Percentiles rank a stretch among this genome's conserved stretches.
phyloP scores from a whole-genome alignment of 1,284 basidiomycete species.

The Crucibulum cyathiforme region DNA sequence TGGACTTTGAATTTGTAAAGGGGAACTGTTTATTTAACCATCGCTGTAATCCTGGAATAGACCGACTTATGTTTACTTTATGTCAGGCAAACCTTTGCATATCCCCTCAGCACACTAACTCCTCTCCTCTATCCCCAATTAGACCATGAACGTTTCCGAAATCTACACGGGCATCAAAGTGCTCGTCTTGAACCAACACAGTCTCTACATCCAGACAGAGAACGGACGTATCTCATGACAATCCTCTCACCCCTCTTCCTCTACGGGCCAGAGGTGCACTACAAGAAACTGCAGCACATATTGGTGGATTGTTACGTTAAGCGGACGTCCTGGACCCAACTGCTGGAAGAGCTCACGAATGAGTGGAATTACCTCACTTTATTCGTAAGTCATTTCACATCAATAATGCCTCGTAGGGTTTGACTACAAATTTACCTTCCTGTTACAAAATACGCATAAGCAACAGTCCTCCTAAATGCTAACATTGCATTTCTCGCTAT shows the following conservation, averaged over 20 bases:
- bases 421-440: background rate
- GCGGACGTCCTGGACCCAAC: conserved; percentile 42
- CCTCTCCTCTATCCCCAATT: background rate
- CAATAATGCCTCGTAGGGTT: background rate
- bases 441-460: conserved; percentile 16
- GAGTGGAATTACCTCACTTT: conserved; percentile 60
- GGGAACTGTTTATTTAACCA: no score
- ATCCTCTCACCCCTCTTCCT: conserved; percentile 45
- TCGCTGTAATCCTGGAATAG: no score
- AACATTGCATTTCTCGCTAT: conserved; percentile 43
- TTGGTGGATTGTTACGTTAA: conserved; percentile 49
- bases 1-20: no score
- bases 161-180: conserved; percentile 58
- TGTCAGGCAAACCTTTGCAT: no score
- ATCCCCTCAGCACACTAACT: no score
- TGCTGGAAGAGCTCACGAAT: conserved; percentile 46
- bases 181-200: conserved; percentile 55
- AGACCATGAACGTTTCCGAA: conserved; percentile 53
- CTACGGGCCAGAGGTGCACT: conserved; percentile 45
- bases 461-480: conserved; percentile 40
- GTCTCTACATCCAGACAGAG: conserved; percentile 35
- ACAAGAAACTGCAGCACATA: conserved; percentile 36
- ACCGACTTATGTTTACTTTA: no score
- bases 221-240: conserved; percentile 33
- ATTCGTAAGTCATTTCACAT: conserved; percentile 42